Percentiles rank a stretch among this genome's conserved stretches.
Conservation (phyloP, 768 basidiomycete genomes). For the Macrolepiota dolichaula region DNA sequence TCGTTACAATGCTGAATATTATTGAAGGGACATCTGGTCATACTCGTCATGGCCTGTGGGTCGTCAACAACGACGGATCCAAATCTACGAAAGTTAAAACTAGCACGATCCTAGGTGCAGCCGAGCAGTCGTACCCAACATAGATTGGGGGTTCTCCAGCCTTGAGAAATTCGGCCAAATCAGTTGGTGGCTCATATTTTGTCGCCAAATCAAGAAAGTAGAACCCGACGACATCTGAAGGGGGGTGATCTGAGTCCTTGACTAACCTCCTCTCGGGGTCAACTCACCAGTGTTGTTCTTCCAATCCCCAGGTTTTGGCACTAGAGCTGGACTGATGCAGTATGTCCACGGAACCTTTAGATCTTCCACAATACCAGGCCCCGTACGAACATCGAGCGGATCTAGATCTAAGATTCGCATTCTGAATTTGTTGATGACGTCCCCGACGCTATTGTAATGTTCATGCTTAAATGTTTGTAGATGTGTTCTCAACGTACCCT, state of each 20-base stretch:
- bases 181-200: constrained; percentile 42
- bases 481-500: constrained; percentile 35
- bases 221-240: constrained; percentile 58
- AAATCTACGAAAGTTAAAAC: constrained; percentile 35
- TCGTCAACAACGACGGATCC: constrained; percentile 61
- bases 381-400: constrained; percentile 44
- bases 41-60: constrained; percentile 48
- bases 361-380: constrained; percentile 48
- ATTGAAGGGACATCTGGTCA: constrained; percentile 6
- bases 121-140: constrained; percentile 42
- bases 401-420: constrained; percentile 43
- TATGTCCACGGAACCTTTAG: constrained; percentile 62
- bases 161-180: constrained; percentile 45
- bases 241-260: not conserved
- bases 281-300: constrained; percentile 52
- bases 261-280: not conserved
- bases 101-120: not conserved
- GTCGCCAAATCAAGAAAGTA: constrained; percentile 56
- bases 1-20: not conserved
- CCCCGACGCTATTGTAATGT: constrained; percentile 41
- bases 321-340: constrained; percentile 55
- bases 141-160: constrained; percentile 53
- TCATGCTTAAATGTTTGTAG: not conserved
- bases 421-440: constrained; percentile 58
- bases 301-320: constrained; percentile 64